Percentiles rank a stretch among this genome's conserved stretches.
Conservation (phyloP, 257 asterid genomes). For the Salvia miltiorrhiza region DNA sequence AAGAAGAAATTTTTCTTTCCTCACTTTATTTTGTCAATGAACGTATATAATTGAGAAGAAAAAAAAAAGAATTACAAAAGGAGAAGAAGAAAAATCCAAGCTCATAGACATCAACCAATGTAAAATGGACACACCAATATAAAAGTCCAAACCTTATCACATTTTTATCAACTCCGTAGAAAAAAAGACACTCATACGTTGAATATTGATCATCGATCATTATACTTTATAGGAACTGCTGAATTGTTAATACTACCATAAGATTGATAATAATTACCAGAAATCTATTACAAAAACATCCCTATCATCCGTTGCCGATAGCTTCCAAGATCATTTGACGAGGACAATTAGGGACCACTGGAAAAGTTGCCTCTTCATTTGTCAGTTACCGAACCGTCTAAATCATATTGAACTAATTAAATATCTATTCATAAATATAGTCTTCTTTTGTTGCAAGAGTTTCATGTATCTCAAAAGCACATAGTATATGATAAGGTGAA, state of each 20-base stretch:
- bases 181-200: too few species aligned
- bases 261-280: background rate
- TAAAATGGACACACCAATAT: too few species aligned
- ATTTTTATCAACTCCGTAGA: too few species aligned
- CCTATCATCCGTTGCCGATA: background rate
- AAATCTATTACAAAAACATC: background rate
- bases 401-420: conserved; percentile 16
- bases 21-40: too few species aligned
- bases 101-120: too few species aligned
- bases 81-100: too few species aligned
- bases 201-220: too few species aligned
- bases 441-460: background rate
- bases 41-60: too few species aligned
- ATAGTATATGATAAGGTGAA: background rate
- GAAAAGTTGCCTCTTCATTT: conserved; percentile 18
- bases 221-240: too few species aligned
- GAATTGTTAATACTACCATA: background rate
- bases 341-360: conserved; percentile 37
- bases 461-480: background rate
- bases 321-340: conserved; percentile 13
- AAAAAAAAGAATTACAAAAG: too few species aligned
- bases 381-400: conserved; percentile 30
- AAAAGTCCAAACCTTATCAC: too few species aligned
- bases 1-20: too few species aligned
- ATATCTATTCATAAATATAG: background rate